phyloP scores from a whole-genome alignment of 805 yeast species.

The Myxozyma geophila region DNA sequence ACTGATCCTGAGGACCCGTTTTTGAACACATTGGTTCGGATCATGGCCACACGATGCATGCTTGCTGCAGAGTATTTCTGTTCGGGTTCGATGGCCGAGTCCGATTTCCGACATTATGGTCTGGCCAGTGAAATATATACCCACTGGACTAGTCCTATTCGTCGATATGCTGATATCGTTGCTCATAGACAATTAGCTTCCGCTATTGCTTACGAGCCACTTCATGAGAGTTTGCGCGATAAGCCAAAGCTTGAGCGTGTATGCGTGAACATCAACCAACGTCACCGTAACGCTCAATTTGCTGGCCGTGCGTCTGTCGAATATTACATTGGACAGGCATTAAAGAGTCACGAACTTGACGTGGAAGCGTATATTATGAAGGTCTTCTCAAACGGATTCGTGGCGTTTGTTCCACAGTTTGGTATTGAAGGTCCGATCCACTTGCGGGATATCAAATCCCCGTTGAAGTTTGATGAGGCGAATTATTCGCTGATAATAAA shows the following conservation, averaged over 20 bases:
- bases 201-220: conserved; percentile 91
- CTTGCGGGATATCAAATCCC: conserved; percentile 68
- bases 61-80: conserved; percentile 98
- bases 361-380: conserved; percentile 92
- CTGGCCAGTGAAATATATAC: conserved; percentile 96
- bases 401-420: conserved; percentile 90
- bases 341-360: conserved; percentile 76
- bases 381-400: conserved; percentile 92
- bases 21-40: conserved; percentile 89
- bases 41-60: conserved; percentile 98
- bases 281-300: conserved; percentile 97
- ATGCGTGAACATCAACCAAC: conserved; percentile 84
- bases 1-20: conserved; percentile 81
- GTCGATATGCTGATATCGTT: conserved; percentile 96
- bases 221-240: conserved; percentile 82
- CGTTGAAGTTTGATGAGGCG: conserved; percentile 76
- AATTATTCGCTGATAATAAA: conserved; percentile 66
- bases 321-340: conserved; percentile 96
- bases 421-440: conserved; percentile 95
- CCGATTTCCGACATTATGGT: conserved; percentile 96
- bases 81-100: conserved; percentile 84
- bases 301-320: conserved; percentile 99
- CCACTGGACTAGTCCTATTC: conserved; percentile 97
- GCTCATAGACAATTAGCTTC: conserved; percentile 98
- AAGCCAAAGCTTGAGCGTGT: conserved; percentile 87